Evolutionary conservation across 495 filamentous ascomycete genomes (phyloP).

Genomic region (Xylaria nigripes): DNA sequence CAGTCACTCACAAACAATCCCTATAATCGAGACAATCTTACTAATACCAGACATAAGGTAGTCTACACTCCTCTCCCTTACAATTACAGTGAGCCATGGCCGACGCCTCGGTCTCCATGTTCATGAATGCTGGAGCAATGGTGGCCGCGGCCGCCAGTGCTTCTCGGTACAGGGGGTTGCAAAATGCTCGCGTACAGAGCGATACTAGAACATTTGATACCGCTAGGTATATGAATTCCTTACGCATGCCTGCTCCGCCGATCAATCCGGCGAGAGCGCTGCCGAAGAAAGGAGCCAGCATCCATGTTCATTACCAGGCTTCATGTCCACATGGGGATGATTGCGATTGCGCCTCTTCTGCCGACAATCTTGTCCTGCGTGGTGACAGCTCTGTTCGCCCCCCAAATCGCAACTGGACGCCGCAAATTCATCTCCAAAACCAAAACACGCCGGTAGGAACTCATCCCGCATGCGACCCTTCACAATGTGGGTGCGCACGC

Average conservation of each 20-base stretch:
- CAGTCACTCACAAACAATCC: neutral
- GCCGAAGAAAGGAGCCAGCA: neutral
- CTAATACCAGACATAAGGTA: neutral
- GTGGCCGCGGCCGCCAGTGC: neutral
- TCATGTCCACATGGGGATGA: neutral
- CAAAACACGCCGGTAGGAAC: no score
- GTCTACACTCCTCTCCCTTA: neutral
- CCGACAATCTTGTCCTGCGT: neutral
- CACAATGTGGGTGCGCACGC: conserved; percentile 8
- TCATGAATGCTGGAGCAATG: neutral
- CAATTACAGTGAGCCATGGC: neutral
- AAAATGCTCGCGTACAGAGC: no score
- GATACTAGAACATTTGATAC: neutral
- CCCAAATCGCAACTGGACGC: neutral
- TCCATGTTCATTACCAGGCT: conserved; percentile 10
- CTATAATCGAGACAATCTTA: neutral
- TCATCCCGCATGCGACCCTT: conserved; percentile 7
- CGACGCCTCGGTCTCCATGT: neutral
- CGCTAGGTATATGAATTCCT: conserved; percentile 9
- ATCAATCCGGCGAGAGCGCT: neutral
- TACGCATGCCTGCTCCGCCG: conserved; percentile 1
- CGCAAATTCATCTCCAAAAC: conserved; percentile 10
- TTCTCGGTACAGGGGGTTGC: neutral
- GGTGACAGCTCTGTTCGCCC: neutral
- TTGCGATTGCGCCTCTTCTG: neutral